Evolutionary conservation across 495 filamentous ascomycete species (phyloP), one percentile per base, ranked within the genome.

Genomic region (Haplographium delicatum): DNA sequence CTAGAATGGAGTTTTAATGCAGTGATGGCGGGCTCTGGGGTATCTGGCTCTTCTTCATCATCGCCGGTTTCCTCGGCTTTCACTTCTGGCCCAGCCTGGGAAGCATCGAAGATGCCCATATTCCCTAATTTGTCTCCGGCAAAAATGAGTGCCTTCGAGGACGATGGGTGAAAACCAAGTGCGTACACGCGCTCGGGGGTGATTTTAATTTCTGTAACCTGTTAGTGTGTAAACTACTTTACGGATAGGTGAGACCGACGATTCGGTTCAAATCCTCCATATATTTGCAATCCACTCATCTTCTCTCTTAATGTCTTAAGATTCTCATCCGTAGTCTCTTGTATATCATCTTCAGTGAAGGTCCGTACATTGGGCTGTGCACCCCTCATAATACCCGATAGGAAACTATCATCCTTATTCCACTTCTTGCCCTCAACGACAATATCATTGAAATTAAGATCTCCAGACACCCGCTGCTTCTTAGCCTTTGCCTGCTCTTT

Each of bases 71-170:
- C 76, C 53, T 77, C 72, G 37, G 68, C 67, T 41, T 72, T 61
- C 22, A 68, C 50, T 20, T 71, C 59, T 24, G 76, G 68, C 2
- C 69, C 71, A 19, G 80, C 76, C 55, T 95, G 89, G 0, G 89
- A 93, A 1, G 82, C 89, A 60, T 97, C 90, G 41, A 96, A 87
- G n/a, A 98, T 78, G 5, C 94, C 94, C 25, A 98, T 75, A 46
- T 90, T 89, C 19, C 93, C 93, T 64, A 94, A 78, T 64, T 98
- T 97, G 62, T 98, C 93, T 40, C 90, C 89, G 1, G 91, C 94
- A 58, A 97, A 95, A n/a, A 98, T 78, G 4, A 97, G 72, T 0
- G 88, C 81, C 57, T 97, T 97, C 8, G 88, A 79, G 44, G 78
- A 70, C 0, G 83, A 88, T 0, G 94, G 93, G 59, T 98, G 93